Evolutionary conservation across 2,329 filamentous ascomycete genomes (phyloP), one percentile per base, ranked within the genome.

Genomic region (Ophiocordyceps polyrhachis-furcata): DNA sequence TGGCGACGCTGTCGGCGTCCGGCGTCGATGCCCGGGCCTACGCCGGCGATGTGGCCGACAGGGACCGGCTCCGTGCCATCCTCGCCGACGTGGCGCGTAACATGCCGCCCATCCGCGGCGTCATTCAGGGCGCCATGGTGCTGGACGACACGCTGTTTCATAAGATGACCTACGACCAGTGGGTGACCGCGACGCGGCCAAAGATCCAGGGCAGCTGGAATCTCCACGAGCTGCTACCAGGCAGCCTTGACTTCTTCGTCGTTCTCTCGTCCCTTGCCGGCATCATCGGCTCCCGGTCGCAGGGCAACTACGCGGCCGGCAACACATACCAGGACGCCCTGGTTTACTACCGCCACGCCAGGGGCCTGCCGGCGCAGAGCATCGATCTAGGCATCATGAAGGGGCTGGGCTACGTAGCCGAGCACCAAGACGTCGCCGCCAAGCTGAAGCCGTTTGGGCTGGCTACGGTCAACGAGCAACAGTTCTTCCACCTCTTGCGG

Each of bases 231-330:
- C 23, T 48, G 23, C 35, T 46, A 1, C 47, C 31, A n/a, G n/a
- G 14, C 4, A 29, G 9, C 4, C 38, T 48, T 5, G 47, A 48
- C 31, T 47, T 48, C 43, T 47, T 48, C 13, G 37, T 48, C 15
- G n/a, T 45, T 5, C 41, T 47, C 8, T 44, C 45, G 7, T 48
- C 47, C 9, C 15, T 47, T 13, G 41, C 43, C 13, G 45, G 47
- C 5, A 32, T 46, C 25, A 19, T 44, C 7, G 47, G 47, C 3
- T 35, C 17, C 40, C 7, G 14, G 13, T 40, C 42, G 1, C 47
- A 48, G 31, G 43, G 41, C 15, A 45, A 47, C 43, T 48, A 48
- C 23, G 43, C 45, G 11, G 47, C 47, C 8, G 47, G 43, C 17
- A 46, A 46, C 37, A 45, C 43, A 2, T 48, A 43, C 29, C 45